A percentile compares a stretch with the other conserved stretches of the same genome.
Conservation (phyloP, 129 eudicot genomes). For the Dittrichia graveolens region DNA sequence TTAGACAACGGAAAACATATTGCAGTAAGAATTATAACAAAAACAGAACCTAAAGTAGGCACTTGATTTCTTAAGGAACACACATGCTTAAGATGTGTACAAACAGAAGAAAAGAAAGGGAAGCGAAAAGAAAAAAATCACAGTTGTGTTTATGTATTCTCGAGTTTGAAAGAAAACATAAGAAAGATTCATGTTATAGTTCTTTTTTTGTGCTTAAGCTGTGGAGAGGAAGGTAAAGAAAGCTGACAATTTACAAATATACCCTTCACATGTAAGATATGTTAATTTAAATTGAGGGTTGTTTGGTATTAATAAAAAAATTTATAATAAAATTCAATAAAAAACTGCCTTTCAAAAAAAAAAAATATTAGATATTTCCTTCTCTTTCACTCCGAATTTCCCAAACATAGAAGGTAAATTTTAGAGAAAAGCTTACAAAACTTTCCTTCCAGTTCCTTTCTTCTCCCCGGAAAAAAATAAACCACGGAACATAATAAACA, state of each 20-base stretch:
- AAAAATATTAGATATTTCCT: neutral
- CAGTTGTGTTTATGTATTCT: neutral
- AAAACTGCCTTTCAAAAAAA: neutral
- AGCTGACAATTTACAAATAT: neutral
- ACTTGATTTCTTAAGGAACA: conserved; percentile 8
- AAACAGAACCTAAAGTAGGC: conserved; percentile 8
- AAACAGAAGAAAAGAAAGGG: neutral
- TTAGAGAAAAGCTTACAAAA: neutral
- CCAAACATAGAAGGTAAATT: neutral
- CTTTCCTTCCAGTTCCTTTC: neutral
- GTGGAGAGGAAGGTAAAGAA: neutral
- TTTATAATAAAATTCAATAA: too few relatives aligned
- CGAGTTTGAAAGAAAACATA: neutral
- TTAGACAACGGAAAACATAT: neutral
- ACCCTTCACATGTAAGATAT: neutral
- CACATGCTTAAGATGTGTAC: neutral
- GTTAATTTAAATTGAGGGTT: neutral
- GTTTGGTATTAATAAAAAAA: neutral
- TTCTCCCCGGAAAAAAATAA: neutral
- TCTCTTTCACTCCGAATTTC: neutral
- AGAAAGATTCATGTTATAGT: neutral
- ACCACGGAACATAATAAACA: neutral
- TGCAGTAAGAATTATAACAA: conserved; percentile 5
- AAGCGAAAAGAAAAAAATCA: neutral
- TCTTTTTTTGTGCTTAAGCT: neutral